These are phyloP conservation scores for Phascolomyces articulosus DNA, from an alignment of 371 early-diverging fungal species.

Conservation along the genomic window DNA sequence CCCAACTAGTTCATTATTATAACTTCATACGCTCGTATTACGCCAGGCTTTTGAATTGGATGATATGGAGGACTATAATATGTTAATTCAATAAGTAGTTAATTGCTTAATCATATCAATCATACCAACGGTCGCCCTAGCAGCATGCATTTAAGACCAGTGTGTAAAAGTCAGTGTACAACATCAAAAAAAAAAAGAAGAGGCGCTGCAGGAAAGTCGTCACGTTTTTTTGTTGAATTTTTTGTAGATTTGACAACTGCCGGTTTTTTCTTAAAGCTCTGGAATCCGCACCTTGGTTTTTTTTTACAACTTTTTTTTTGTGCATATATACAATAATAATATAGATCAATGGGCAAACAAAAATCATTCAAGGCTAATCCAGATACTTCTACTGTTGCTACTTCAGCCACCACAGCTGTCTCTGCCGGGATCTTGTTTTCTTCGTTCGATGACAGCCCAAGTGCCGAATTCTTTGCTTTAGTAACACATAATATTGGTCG, in stretches of 20 bases:
- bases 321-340: background rate
- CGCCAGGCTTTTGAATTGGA: no score
- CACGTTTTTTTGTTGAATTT: background rate
- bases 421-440: constrained; percentile 49
- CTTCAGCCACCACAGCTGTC: constrained; percentile 16
- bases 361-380: constrained; percentile 19
- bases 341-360: constrained; percentile 4
- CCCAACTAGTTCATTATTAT: no score
- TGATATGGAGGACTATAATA: no score
- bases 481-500: constrained; percentile 74
- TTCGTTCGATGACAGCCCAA: constrained; percentile 56
- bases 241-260: background rate
- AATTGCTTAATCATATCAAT: no score
- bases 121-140: no score
- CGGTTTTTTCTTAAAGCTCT: background rate
- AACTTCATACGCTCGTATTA: no score
- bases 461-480: constrained; percentile 67
- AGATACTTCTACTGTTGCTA: constrained; percentile 16
- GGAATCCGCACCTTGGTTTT: background rate
- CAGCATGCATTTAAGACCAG: no score
- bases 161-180: no score
- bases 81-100: no score
- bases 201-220: constrained; percentile 3
- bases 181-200: no score
- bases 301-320: background rate